Conservation (phyloP, 176 grass and related monocot species). For the Phragmites australis region DNA sequence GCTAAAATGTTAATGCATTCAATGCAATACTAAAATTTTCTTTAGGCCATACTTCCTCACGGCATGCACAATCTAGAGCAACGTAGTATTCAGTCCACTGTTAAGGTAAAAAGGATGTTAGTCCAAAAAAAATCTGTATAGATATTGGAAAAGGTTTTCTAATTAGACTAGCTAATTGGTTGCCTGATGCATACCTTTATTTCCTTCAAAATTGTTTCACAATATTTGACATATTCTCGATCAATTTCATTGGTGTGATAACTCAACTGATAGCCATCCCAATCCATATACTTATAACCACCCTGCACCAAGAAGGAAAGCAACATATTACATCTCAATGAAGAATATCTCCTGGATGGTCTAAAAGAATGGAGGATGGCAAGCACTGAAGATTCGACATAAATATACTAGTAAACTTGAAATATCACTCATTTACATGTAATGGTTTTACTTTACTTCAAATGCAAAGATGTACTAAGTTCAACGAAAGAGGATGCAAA, state of each 20-base stretch:
- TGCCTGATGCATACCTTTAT: conserved; percentile 17
- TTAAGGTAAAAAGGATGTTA: neutral
- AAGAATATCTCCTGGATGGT: neutral
- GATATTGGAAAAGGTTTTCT: neutral
- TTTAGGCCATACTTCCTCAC: neutral
- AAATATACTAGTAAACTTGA: neutral
- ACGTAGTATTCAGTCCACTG: conserved; percentile 17
- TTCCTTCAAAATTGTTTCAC: neutral
- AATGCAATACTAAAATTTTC: neutral
- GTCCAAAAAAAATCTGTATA: neutral
- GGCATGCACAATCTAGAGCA: neutral
- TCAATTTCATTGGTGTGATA: conserved; percentile 3
- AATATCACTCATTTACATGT: no score
- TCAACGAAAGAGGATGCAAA: neutral
- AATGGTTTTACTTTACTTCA: neutral
- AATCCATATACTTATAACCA: neutral
- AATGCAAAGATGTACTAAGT: neutral
- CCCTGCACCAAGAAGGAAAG: conserved; percentile 13
- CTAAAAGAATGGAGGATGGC: neutral
- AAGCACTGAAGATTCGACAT: no score
- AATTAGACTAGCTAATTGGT: neutral
- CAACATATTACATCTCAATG: neutral
- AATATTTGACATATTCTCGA: conserved; percentile 24
- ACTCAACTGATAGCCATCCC: neutral
- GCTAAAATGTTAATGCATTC: neutral